Evolutionary conservation across 1,284 basidiomycete species (phyloP).

Genomic region (Ganoderma leucocontextum): DNA sequence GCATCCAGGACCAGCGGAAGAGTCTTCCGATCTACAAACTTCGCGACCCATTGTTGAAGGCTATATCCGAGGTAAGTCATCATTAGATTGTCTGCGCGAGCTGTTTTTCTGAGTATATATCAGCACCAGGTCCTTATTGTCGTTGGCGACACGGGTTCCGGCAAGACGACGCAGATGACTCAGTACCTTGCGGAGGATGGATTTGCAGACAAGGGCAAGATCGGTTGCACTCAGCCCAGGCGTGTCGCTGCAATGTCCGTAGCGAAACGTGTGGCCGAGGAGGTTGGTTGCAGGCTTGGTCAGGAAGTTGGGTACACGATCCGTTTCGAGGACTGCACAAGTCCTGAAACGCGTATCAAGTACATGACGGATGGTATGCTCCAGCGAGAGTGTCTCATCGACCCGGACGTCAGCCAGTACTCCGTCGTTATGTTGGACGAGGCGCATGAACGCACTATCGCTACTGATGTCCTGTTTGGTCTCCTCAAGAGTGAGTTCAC

Average conservation of each 20-base stretch:
- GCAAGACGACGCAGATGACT: slow-evolving; percentile 86
- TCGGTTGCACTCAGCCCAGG: slow-evolving; percentile 98
- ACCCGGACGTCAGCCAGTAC: slow-evolving; percentile 92
- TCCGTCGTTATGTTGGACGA: slow-evolving; percentile 99
- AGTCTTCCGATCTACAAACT: slow-evolving; percentile 96
- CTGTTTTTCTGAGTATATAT: slow-evolving; percentile 36
- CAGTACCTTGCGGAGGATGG: slow-evolving; percentile 84
- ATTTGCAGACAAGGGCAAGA: slow-evolving; percentile 82
- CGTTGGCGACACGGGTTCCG: slow-evolving; percentile 88
- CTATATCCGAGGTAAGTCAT: slow-evolving; percentile 82
- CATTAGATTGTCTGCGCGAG: slow-evolving; percentile 14
- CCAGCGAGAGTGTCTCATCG: slow-evolving; percentile 95
- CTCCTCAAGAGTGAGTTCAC: slow-evolving; percentile 88
- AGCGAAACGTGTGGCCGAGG: slow-evolving; percentile 97
- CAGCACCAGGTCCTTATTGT: slow-evolving; percentile 94
- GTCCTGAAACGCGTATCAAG: slow-evolving; percentile 98
- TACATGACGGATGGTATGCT: slow-evolving; percentile 99
- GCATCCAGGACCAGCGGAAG: slow-evolving; percentile 94
- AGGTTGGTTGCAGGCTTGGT: slow-evolving; percentile 95
- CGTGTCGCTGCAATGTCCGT: slow-evolving; percentile 99
- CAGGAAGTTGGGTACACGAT: slow-evolving; percentile 99
- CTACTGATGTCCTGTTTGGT: slow-evolving; percentile 97
- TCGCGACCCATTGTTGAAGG: slow-evolving; percentile 90
- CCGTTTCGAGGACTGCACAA: slow-evolving; percentile 98
- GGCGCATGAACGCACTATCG: slow-evolving; percentile 97